A percentile compares a stretch with the other conserved stretches of the same genome.
Evolutionary conservation across 371 early-diverging fungal genomes (phyloP).

Genomic region (Zychaea mexicana): DNA sequence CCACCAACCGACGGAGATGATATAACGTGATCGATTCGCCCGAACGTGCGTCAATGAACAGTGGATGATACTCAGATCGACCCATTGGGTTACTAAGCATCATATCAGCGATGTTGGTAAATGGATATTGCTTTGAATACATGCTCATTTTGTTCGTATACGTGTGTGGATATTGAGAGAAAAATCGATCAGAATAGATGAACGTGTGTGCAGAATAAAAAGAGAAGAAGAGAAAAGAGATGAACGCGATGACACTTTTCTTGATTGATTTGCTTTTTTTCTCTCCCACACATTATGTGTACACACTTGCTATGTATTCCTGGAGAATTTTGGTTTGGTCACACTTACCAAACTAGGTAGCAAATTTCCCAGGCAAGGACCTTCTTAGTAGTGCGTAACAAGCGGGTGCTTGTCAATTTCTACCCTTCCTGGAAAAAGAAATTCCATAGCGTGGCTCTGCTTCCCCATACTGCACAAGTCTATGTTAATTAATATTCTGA

Average conservation of each 20-base stretch:
- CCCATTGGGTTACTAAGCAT: slow-evolving; percentile 5
- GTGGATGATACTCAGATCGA: slow-evolving; percentile 7
- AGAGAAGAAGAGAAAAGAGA: neutral
- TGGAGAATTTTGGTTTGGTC: neutral
- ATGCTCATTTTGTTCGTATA: neutral
- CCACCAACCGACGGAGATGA: neutral
- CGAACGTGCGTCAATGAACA: slow-evolving; percentile 16
- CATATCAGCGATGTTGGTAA: slow-evolving; percentile 11
- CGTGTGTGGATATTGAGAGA: neutral
- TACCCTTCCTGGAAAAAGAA: no score
- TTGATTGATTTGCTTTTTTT: no score
- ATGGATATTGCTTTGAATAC: neutral
- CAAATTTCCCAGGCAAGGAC: neutral
- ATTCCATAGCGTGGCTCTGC: no score
- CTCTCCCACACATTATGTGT: neutral
- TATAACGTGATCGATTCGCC: slow-evolving; percentile 14
- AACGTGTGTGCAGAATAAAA: neutral
- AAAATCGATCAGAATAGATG: no score
- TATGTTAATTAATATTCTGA: no score
- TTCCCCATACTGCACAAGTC: no score
- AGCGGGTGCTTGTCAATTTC: neutral
- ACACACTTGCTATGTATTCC: neutral
- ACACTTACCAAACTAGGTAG: neutral
- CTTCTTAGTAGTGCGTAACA: neutral
- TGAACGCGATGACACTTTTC: no score